Evolutionary conservation across 352 stramenopile genomes (phyloP).

Genomic region (Pythium vanterpoolii): DNA sequence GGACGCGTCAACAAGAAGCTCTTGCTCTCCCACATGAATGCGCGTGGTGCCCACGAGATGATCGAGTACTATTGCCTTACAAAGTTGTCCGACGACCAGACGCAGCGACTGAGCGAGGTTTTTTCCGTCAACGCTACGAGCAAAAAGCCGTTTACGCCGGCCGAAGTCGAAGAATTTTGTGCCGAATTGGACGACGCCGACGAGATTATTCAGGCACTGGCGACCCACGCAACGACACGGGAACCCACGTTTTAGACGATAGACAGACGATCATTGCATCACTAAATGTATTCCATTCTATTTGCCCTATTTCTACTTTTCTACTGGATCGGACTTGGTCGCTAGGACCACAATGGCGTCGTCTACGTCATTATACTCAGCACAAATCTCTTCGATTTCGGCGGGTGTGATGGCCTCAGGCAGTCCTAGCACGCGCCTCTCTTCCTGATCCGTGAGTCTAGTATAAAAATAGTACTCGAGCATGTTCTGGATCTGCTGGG

Average conservation of each 20-base stretch:
- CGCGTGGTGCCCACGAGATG: slow-evolving; percentile 25
- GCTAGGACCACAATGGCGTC: too few relatives aligned
- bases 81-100: slow-evolving; percentile 15
- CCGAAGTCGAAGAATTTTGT: slow-evolving; percentile 35
- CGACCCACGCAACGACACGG: not conserved
- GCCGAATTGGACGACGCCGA: slow-evolving; percentile 30
- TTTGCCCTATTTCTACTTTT: too few relatives aligned
- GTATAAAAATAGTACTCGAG: slow-evolving; percentile 64
- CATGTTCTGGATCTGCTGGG: slow-evolving; percentile 45
- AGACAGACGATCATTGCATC: too few relatives aligned
- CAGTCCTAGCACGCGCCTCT: slow-evolving; percentile 1
- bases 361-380: slow-evolving; percentile 43
- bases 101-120: slow-evolving; percentile 3
- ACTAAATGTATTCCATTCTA: too few relatives aligned
- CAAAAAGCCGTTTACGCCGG: slow-evolving; percentile 25
- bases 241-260: slow-evolving; percentile 5
- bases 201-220: slow-evolving; percentile 17
- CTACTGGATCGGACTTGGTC: too few relatives aligned
- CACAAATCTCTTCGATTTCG: slow-evolving; percentile 54
- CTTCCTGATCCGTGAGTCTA: slow-evolving; percentile 18
- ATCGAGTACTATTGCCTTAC: slow-evolving; percentile 38
- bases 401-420: too few relatives aligned
- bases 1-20: slow-evolving; percentile 68
- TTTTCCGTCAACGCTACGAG: slow-evolving; percentile 13
- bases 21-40: slow-evolving; percentile 39